These are phyloP conservation scores for Durio zibethinus DNA, from an alignment of 345 rosid genomes.

Conservation along the genomic window DNA sequence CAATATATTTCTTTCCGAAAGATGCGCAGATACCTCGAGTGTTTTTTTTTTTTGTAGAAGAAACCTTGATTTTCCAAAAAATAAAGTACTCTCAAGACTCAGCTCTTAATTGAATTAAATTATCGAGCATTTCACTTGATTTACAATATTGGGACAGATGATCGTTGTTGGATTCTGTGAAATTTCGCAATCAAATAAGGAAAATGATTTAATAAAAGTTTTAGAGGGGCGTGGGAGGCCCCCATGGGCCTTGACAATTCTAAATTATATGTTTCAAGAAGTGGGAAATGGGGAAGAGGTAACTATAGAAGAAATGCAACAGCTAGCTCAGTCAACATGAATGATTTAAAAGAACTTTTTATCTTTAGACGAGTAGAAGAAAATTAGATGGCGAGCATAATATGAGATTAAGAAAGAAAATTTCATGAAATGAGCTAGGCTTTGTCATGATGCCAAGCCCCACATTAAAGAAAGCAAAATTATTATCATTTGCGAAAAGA, in stretches of 20 bases:
- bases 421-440: neutral
- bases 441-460: neutral
- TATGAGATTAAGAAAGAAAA: neutral
- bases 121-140: no score
- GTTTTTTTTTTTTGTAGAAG: no score
- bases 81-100: no score
- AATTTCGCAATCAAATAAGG: no score
- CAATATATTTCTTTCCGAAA: neutral
- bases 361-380: neutral
- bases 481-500: neutral
- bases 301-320: neutral
- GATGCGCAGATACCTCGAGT: neutral
- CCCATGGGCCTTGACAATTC: no score
- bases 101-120: no score
- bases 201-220: neutral
- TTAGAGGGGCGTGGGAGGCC: no score
- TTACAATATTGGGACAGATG: no score
- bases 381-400: slow-evolving; percentile 6
- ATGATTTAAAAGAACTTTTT: neutral
- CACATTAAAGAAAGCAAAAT: neutral
- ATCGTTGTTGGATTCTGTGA: no score
- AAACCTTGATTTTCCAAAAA: no score
- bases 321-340: neutral
- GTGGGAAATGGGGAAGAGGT: neutral
- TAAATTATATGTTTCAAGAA: neutral